Base-by-base conservation (phyloP, 805 yeast genomes). In the Pichia eremophila region DNA sequence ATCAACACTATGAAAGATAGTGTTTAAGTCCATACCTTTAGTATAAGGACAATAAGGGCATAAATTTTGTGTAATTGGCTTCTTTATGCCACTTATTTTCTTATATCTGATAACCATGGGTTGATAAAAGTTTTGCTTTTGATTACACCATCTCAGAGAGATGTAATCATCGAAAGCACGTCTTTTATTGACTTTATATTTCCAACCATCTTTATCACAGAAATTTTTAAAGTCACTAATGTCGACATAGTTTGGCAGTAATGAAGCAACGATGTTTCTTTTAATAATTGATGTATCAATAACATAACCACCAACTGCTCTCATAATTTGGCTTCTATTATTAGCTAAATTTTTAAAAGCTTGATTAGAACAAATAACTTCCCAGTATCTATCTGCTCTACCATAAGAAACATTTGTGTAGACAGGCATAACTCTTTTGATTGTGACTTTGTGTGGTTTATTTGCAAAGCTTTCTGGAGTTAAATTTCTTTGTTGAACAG, bases 41-140 rank as follows among this genome's bases (percentile, higher is more conserved):
- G 54, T 47, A 35, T 42, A 40, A 18, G 51, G 51, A 50, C 67
- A 63, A 46, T 61, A 63, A 10, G 66, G 66, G 37, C 67, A 63
- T 22, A 63, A 49, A 11, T 29, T 29, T 29, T 32, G 36, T 32
- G 9, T 34, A 14, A 10, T 34, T 7, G 12, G 25, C 6, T 22
- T 34, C 17, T 34, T 34, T 34, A 3, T 12, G 15, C 36, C 36
- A 34, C 15, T 14, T 32, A 9, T 12, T 2, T 34, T 34, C 17
- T 34, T 9, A 15, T 34, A 34, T 34, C 36, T 34, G 36, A 34
- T 10, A 34, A 34, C 36, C 10, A 34, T 4, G 10, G 36, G n/a
- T 34, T 34, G 36, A 15, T 34, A 34, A 15, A 14, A 34, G 36
- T 34, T 14, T 34, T 34, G 36, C 36, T 34, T 34, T 34, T 34